Base-by-base conservation (phyloP, 2,329 filamentous ascomycete genomes). In the Sporothrix mexicana region DNA sequence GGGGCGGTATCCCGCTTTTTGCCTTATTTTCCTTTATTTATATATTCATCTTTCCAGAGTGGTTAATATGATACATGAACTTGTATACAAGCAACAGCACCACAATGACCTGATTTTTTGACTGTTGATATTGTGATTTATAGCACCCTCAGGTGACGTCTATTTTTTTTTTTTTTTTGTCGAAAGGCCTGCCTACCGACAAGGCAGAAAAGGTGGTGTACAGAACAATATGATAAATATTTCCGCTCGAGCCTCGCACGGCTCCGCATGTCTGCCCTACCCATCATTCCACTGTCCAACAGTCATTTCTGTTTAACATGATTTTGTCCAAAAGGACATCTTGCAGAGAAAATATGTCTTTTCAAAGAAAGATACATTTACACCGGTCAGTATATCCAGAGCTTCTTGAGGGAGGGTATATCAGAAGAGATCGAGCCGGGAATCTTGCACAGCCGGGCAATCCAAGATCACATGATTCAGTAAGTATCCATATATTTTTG, bases 101-200 rank as follows among this genome's bases (percentile, higher is more conserved):
- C 5, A n/a, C 7, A 53, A 20, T 23, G 15, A 57, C 67, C 30
- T 25, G 20, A 23, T 57, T 43, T 61, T 47, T 12, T 47, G 30
- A 6, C 30, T 7, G 30, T 36, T 36, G 61, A 7, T 13, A 12
- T 47, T 36, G 3, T 57, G 49, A 69, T 57, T 13, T 69, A 53
- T 15, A 43, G 36, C 51, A 59, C 30, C 51, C 51, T 57, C 67
- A 47, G 51, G 67, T 69, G 67, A 59, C 49, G n/a, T n/a, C n/a
- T n/a, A n/a, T 7, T 36, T 36, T 30, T 30, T 3, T 30, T 30
- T 30, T 30, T 3, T 30, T 5, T 30, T 5, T 30, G 2, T 30
- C 3, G 2, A 2, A 30, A 30, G 30, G 5, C 30, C 30, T 36
- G 30, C 43, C 47, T 69, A 20, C 47, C 20, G 67, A 45, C 36